Base-by-base conservation (phyloP, 345 rosid genomes). In the Schrenkiella parvula region DNA sequence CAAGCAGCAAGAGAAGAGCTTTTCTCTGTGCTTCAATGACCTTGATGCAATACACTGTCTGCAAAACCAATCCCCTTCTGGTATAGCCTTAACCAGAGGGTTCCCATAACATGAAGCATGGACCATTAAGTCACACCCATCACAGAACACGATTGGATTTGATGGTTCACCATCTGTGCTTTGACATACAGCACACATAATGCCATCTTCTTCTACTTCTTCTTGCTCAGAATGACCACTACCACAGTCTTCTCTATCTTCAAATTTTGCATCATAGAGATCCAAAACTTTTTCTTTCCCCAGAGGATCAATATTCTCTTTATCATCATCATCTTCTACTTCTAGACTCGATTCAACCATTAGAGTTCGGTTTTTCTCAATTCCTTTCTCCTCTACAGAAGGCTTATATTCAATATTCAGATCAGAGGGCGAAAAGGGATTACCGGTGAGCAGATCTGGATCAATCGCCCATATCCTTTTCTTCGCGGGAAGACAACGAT, bases 121-220 rank as follows among this genome's bases (percentile, higher is more conserved):
- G 11, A 88, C 99, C 99, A 91, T 95, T 58, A 95, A 79, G 58
- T 89, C 95, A 66, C 99, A 95, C 4, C 97, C 99, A 52, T 95
- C 97, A 46, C 99, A 95, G 58, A 95, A 89, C 52, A 95, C 99
- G 1, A 95, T 91, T 9, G 99, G 97, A 74, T 95, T 96, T 17
- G 76, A 64, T 12, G 96, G 92, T 2, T 95, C 97, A 26, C 97
- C 99, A 28, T 91, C 99, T 15, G 97, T 89, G 78, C 99, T 95
- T 73, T 82, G 85, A 75, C 99, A 95, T 8, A 95, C 72, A 35
- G 82, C 88, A 76, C 99, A 95, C 73, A 88, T 23, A 51, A 91
- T 86, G 43, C 97, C 99, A 52, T 91, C 99, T 52, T 91, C 96
- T 0, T 73, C 87, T 4, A 12, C 34, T 50, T 50, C 53, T 18